These are phyloP conservation scores for Lotmaria passim DNA, from an alignment of 208 protist genomes.

Conservation along the genomic window DNA sequence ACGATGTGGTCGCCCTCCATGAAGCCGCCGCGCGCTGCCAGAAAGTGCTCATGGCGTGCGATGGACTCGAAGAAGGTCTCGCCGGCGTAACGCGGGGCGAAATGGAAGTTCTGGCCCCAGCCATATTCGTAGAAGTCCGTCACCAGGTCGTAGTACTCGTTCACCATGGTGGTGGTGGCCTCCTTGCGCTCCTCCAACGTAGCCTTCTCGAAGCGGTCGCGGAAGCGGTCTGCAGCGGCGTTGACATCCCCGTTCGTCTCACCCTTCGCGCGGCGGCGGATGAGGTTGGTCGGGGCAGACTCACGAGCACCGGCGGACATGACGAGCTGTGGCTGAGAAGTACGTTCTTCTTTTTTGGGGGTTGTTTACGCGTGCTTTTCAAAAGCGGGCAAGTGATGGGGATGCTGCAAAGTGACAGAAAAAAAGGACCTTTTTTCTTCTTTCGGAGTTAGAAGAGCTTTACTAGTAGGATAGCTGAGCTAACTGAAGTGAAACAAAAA, in stretches of 20 bases:
- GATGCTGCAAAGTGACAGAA: too few species aligned
- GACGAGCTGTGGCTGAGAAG: background rate
- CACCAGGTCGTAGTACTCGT: slow-evolving; percentile 97
- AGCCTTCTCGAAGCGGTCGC: slow-evolving; percentile 81
- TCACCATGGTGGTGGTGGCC: slow-evolving; percentile 87
- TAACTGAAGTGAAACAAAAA: background rate
- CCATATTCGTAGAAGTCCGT: slow-evolving; percentile 98
- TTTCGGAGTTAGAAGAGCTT: too few species aligned
- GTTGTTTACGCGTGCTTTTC: too few species aligned
- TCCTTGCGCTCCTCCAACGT: slow-evolving; percentile 68
- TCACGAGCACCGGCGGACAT: slow-evolving; percentile 75
- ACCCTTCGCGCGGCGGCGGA: slow-evolving; percentile 56
- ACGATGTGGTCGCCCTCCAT: slow-evolving; percentile 82
- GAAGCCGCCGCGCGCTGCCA: slow-evolving; percentile 87
- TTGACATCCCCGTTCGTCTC: slow-evolving; percentile 64
- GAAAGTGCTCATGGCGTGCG: slow-evolving; percentile 95
- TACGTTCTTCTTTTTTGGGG: too few species aligned
- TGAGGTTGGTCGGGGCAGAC: slow-evolving; percentile 49
- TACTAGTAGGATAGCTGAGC: too few species aligned
- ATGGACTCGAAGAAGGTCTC: slow-evolving; percentile 94
- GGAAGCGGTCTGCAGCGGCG: slow-evolving; percentile 78
- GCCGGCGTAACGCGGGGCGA: slow-evolving; percentile 78
- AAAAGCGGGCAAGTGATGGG: too few species aligned
- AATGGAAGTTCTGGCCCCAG: slow-evolving; percentile 97
- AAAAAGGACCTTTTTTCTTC: too few species aligned